phyloP scores from a whole-genome alignment of 192 early-diverging fungal species.

The Funneliformis geosporum region DNA sequence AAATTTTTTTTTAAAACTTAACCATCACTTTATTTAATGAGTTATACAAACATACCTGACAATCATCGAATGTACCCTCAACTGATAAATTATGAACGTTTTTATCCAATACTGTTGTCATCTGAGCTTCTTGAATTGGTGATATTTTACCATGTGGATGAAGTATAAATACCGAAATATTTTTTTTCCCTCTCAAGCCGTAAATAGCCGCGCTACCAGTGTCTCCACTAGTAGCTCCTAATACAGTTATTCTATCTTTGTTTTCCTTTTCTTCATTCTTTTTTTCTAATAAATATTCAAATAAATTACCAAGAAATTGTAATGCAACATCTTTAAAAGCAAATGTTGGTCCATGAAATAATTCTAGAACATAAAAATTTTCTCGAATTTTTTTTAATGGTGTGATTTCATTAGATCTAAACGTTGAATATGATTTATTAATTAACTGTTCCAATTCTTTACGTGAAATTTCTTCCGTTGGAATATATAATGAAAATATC shows the following conservation, averaged over 20 bases:
- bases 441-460: constrained; percentile 69
- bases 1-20: no score
- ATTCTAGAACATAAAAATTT: constrained; percentile 79
- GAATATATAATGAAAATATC: constrained; percentile 85
- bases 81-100: constrained; percentile 96
- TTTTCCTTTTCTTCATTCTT: constrained; percentile 55
- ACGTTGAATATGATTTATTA: constrained; percentile 75
- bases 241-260: constrained; percentile 74
- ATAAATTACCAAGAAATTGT: constrained; percentile 96
- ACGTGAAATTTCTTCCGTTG: constrained; percentile 72
- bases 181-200: constrained; percentile 89
- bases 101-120: constrained; percentile 91
- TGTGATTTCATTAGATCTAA: constrained; percentile 73
- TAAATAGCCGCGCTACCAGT: constrained; percentile 99
- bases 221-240: constrained; percentile 96
- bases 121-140: constrained; percentile 96
- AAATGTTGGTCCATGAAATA: constrained; percentile 97
- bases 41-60: constrained; percentile 52
- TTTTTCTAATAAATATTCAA: constrained; percentile 94
- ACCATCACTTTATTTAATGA: not conserved
- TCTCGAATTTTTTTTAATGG: constrained; percentile 70
- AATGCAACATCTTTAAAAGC: constrained; percentile 99
- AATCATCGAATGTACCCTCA: constrained; percentile 96
- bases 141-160: constrained; percentile 89
- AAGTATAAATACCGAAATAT: constrained; percentile 91